phyloP scores from a whole-genome alignment of 139 green algal genomes.

The Spirogloea muscicola region DNA sequence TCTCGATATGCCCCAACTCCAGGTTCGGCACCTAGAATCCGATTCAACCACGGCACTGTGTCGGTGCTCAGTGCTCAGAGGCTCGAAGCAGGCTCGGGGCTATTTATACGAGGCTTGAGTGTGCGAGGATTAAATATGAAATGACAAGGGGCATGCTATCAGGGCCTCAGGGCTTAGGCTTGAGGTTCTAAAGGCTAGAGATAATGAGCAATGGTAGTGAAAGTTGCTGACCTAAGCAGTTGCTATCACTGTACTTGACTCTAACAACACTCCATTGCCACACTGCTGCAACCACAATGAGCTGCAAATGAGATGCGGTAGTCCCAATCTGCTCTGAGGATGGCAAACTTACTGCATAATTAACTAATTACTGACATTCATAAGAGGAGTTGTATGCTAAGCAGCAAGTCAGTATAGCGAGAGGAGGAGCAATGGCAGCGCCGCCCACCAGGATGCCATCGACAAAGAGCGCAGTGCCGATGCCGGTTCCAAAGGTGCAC shows the following conservation, averaged over 20 bases:
- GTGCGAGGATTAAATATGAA: neutral
- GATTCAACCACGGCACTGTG: neutral
- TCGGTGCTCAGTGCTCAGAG: neutral
- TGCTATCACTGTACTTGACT: neutral
- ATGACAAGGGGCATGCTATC: too few species aligned
- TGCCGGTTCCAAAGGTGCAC: constrained; percentile 35
- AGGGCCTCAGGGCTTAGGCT: neutral
- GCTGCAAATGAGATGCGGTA: neutral
- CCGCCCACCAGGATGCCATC: constrained; percentile 38
- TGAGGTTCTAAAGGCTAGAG: neutral
- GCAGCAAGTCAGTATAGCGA: too few species aligned
- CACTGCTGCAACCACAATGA: neutral
- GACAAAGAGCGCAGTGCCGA: constrained; percentile 42
- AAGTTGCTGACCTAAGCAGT: too few species aligned
- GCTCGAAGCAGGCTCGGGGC: neutral
- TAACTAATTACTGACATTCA: neutral
- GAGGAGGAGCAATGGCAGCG: too few species aligned
- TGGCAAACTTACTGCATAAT: neutral
- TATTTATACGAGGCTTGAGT: neutral
- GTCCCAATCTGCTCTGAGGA: neutral
- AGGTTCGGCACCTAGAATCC: constrained; percentile 24
- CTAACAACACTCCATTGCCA: neutral
- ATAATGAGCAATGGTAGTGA: too few species aligned
- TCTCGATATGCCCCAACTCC: constrained; percentile 32
- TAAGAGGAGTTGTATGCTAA: too few species aligned